Conservation (phyloP, 1,284 basidiomycete genomes). For the Schizophyllum amplum region DNA sequence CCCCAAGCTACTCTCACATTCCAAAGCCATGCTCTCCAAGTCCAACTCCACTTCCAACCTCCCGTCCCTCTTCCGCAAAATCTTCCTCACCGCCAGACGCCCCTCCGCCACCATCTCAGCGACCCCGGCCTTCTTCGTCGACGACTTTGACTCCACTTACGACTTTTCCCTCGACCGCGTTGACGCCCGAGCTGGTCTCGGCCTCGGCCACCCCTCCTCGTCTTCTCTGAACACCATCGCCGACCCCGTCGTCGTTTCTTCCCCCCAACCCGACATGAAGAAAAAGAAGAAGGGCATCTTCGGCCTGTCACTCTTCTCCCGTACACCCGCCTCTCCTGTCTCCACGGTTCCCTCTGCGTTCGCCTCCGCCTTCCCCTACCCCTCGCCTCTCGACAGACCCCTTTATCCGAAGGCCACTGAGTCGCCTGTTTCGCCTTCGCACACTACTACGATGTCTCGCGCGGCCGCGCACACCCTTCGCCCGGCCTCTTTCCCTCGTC, state of each 20-base stretch:
- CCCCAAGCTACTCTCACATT: too few relatives aligned
- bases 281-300: neutral
- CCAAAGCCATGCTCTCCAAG: neutral
- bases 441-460: neutral
- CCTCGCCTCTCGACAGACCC: neutral
- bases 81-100: neutral
- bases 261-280: neutral
- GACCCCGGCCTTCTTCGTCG: neutral
- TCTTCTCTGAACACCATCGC: neutral
- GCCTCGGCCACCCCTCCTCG: neutral
- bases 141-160: neutral
- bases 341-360: neutral
- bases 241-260: neutral
- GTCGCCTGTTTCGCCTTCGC: neutral
- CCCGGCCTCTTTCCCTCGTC: neutral
- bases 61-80: neutral
- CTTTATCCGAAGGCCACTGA: neutral
- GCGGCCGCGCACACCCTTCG: neutral
- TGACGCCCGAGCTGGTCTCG: neutral
- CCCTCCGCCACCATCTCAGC: neutral
- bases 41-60: neutral
- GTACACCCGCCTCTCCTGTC: neutral
- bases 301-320: neutral
- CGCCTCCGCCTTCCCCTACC: too few relatives aligned
- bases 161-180: neutral